Evolutionary conservation across 352 stramenopile species (phyloP), one percentile per base, ranked within the genome.

Genomic region (Phytopythium helicoides): DNA sequence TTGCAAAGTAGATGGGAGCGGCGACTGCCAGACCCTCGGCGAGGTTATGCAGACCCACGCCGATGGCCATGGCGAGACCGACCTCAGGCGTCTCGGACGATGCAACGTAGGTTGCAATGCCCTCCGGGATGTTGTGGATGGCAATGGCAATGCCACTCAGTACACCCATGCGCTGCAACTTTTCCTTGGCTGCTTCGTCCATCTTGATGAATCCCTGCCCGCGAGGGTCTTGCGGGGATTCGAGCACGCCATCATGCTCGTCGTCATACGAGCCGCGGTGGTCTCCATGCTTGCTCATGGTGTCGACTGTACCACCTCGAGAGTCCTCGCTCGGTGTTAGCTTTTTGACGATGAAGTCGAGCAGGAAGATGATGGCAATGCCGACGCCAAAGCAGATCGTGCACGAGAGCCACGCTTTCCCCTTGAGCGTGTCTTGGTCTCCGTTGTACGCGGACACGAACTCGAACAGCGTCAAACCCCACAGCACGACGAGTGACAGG

Each of bases 121-220:
- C 95, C 57, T 98, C 95, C 2, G 96, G 96, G 51, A 99, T 96
- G 72, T 99, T 99, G 81, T 99, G 96, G 28, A 99, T 63, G 8
- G 68, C 92, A 52, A 99, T 97, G 14, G 96, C 92, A 9, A 98
- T 50, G 10, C 87, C 96, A 3, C 89, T 98, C 36, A 95, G 83
- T 7, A 98, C 47, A 21, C 94, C 91, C 78, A 96, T 96, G 25
- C 76, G 71, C 15, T 93, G 71, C 22, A 98, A 68, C 49, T 65
- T 63, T 10, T 74, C 47, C 39, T 80, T 73, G 14, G 67, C 62
- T 0, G 63, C 47, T 21, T 87, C 71, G 39, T 69, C 61, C 42
- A 82, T 64, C 47, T 72, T 70, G 50, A 54, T 18, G 26, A 23
- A 68, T 3, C 37, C 48, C 52, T 51, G 15, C 5, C 33, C 34